These are phyloP conservation scores for Cladosporium sp. DNA, from an alignment of 2,329 filamentous ascomycete genomes.

Conservation along the genomic window DNA sequence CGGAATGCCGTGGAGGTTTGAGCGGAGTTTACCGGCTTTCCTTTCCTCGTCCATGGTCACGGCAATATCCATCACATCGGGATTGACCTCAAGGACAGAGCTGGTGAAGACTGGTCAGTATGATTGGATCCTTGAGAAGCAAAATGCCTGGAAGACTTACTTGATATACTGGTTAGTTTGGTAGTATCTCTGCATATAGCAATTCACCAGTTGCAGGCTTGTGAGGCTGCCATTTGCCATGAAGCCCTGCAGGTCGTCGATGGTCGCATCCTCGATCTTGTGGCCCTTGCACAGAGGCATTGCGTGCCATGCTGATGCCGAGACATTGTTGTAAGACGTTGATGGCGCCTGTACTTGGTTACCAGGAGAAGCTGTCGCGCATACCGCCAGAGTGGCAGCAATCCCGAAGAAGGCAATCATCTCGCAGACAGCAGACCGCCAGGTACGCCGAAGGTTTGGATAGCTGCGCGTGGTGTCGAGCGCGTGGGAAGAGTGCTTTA, in stretches of 20 bases:
- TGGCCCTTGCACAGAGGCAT: conserved; percentile 60
- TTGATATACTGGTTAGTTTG: conserved; percentile 64
- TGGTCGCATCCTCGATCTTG: conserved; percentile 63
- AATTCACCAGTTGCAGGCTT: conserved; percentile 55
- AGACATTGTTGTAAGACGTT: neutral
- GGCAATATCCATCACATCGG: conserved; percentile 62
- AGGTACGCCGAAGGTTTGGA: neutral
- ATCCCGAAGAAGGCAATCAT: neutral
- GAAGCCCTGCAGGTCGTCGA: conserved; percentile 61
- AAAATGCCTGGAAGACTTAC: conserved; percentile 37
- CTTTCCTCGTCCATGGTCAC: conserved; percentile 58
- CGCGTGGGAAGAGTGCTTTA: neutral
- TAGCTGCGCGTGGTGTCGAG: neutral
- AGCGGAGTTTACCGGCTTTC: conserved; percentile 50
- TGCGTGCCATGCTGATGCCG: conserved; percentile 23
- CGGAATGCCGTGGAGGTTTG: conserved; percentile 70
- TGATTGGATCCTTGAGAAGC: neutral
- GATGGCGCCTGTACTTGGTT: neutral
- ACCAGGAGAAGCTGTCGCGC: neutral
- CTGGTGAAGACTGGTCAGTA: conserved; percentile 11
- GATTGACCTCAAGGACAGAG: conserved; percentile 62
- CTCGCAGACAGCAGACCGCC: neutral
- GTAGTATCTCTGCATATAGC: conserved; percentile 57
- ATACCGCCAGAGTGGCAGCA: neutral
- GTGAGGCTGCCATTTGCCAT: conserved; percentile 54